phyloP scores from a whole-genome alignment of 2,329 filamentous ascomycete genomes.

The Iodosphaeria phyllophila region DNA sequence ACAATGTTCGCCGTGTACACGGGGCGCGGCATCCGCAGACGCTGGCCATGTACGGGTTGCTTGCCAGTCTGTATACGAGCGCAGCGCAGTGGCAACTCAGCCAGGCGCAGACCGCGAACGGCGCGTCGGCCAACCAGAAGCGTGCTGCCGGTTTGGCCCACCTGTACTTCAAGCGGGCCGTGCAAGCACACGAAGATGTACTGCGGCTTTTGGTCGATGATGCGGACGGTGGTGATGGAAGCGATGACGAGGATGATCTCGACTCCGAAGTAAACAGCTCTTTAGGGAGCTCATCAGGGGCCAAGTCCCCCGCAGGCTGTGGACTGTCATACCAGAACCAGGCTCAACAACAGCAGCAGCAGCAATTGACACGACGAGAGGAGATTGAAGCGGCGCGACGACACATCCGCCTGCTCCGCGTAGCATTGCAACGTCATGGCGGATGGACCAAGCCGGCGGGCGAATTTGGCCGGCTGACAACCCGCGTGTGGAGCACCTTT shows the following conservation, averaged over 20 bases:
- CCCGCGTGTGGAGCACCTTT: no score
- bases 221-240: slow-evolving; percentile 10
- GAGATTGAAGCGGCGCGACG: slow-evolving; percentile 12
- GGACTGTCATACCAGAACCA: no score
- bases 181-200: slow-evolving; percentile 16
- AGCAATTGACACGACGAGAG: slow-evolving; percentile 1
- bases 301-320: slow-evolving; percentile 2
- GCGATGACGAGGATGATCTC: slow-evolving; percentile 7
- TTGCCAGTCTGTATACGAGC: slow-evolving; percentile 9
- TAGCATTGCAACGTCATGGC: slow-evolving; percentile 18
- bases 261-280: slow-evolving; percentile 8
- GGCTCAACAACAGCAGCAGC: no score
- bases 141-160: slow-evolving; percentile 14
- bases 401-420: slow-evolving; percentile 18
- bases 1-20: slow-evolving; percentile 9
- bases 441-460: slow-evolving; percentile 24
- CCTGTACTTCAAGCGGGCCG: slow-evolving; percentile 19
- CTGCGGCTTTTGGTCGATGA: slow-evolving; percentile 16
- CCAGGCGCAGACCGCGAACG: slow-evolving; percentile 12
- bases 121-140: slow-evolving; percentile 13
- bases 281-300: not conserved
- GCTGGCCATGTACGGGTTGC: slow-evolving; percentile 7
- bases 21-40: slow-evolving; percentile 7
- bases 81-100: slow-evolving; percentile 16
- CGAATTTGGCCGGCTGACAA: slow-evolving; percentile 27